Evolutionary conservation across 1,284 basidiomycete genomes (phyloP).

Genomic region (Cystobasidium slooffiae): DNA sequence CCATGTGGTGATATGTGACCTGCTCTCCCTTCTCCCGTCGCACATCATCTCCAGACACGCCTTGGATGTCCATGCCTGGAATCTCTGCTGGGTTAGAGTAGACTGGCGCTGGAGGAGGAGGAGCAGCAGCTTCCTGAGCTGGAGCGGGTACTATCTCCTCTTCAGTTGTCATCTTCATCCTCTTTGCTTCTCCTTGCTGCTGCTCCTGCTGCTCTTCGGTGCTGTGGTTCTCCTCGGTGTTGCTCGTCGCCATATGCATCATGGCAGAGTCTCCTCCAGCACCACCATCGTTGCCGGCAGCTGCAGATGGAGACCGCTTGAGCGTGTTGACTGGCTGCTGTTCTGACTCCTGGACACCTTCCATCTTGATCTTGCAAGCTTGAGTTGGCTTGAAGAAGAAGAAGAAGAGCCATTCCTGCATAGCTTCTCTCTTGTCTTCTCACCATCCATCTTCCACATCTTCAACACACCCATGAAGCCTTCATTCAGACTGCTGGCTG

Average conservation of each 20-base stretch:
- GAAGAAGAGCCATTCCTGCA: background rate
- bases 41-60: conserved; percentile 44
- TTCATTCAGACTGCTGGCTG: conserved; percentile 16
- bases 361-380: too few species aligned
- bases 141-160: background rate
- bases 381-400: too few species aligned
- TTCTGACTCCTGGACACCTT: background rate
- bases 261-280: too few species aligned
- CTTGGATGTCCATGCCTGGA: conserved; percentile 37
- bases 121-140: background rate
- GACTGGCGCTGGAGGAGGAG: background rate
- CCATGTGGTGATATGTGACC: conserved; percentile 42
- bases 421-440: background rate
- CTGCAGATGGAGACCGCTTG: conserved; percentile 35
- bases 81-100: conserved; percentile 19
- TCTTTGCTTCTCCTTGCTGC: conserved; percentile 27
- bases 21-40: conserved; percentile 39
- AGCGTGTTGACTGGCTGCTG: conserved; percentile 11
- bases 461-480: background rate
- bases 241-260: too few species aligned
- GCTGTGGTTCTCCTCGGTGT: too few species aligned
- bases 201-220: background rate
- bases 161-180: conserved; percentile 7
- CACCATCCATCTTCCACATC: background rate
- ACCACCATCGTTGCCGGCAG: background rate